Evolutionary conservation across 495 filamentous ascomycete species (phyloP).

Genomic region (Podospora pseudocomata): DNA sequence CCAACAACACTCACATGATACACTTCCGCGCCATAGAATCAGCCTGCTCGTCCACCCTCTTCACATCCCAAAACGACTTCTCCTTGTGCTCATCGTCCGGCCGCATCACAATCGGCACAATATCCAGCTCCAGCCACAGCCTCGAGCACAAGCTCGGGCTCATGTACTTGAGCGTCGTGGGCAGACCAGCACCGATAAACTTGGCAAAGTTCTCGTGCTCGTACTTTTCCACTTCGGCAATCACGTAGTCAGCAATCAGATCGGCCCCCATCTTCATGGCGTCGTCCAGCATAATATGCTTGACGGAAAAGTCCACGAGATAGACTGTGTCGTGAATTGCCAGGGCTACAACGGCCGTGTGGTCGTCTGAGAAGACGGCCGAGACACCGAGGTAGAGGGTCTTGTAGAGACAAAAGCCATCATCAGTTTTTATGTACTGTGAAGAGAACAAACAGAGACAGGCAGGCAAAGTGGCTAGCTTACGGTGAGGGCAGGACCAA

Average conservation of each 20-base stretch:
- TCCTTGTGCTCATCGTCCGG: conserved; percentile 44
- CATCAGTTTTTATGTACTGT: background rate
- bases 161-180: conserved; percentile 45
- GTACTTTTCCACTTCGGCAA: conserved; percentile 52
- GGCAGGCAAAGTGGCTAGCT: conserved; percentile 6
- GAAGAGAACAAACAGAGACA: background rate
- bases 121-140: conserved; percentile 78
- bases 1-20: conserved; percentile 49
- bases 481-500: conserved; percentile 45
- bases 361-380: conserved; percentile 46
- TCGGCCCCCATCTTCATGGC: conserved; percentile 38
- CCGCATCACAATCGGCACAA: conserved; percentile 62
- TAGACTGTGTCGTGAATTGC: conserved; percentile 77
- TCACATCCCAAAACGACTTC: conserved; percentile 49
- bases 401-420: conserved; percentile 33
- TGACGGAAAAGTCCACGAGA: conserved; percentile 68
- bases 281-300: conserved; percentile 44
- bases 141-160: conserved; percentile 62
- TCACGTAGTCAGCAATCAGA: conserved; percentile 52
- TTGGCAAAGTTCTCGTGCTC: conserved; percentile 62
- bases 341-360: conserved; percentile 56
- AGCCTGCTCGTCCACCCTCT: conserved; percentile 74
- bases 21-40: conserved; percentile 84
- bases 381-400: conserved; percentile 64
- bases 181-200: conserved; percentile 62